phyloP scores from a whole-genome alignment of 441 rosid species.

The Corymbia citriodora region DNA sequence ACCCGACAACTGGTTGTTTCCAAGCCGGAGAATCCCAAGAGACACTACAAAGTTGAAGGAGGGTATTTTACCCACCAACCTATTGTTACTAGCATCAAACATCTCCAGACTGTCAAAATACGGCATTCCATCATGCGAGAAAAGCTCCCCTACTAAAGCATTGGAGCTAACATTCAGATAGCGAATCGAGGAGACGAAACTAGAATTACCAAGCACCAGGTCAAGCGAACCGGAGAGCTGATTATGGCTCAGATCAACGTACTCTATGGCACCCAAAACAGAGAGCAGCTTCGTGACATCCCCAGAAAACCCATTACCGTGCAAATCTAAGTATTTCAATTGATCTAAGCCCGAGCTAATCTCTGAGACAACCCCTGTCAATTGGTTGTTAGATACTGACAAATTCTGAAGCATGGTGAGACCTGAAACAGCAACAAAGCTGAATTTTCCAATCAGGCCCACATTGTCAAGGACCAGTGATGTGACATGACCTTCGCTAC shows the following conservation, averaged over 20 bases:
- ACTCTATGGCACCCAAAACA: slow-evolving; percentile 36
- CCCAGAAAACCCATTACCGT: slow-evolving; percentile 57
- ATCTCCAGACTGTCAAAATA: slow-evolving; percentile 83
- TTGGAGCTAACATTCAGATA: slow-evolving; percentile 66
- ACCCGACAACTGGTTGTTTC: slow-evolving; percentile 60
- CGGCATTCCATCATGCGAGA: slow-evolving; percentile 71
- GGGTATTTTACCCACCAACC: slow-evolving; percentile 54
- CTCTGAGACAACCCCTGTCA: slow-evolving; percentile 57
- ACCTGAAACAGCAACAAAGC: slow-evolving; percentile 47
- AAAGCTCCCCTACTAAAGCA: slow-evolving; percentile 54
- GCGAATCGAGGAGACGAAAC: slow-evolving; percentile 55
- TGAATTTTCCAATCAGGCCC: slow-evolving; percentile 63
- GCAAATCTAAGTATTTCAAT: slow-evolving; percentile 60
- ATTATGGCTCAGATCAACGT: slow-evolving; percentile 68
- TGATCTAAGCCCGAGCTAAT: slow-evolving; percentile 43
- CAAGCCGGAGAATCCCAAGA: slow-evolving; percentile 57
- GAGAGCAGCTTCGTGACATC: slow-evolving; percentile 57
- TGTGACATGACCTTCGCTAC: slow-evolving; percentile 51
- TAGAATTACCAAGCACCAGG: slow-evolving; percentile 50
- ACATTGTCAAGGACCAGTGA: slow-evolving; percentile 54
- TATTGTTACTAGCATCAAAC: slow-evolving; percentile 76
- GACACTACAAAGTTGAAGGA: slow-evolving; percentile 67
- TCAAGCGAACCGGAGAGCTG: slow-evolving; percentile 67
- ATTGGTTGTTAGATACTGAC: slow-evolving; percentile 54
- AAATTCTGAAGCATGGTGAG: slow-evolving; percentile 57